Evolutionary conservation across 306 rosid species (phyloP), one percentile per base, ranked within the genome.

Genomic region (Cicer bijugum): DNA sequence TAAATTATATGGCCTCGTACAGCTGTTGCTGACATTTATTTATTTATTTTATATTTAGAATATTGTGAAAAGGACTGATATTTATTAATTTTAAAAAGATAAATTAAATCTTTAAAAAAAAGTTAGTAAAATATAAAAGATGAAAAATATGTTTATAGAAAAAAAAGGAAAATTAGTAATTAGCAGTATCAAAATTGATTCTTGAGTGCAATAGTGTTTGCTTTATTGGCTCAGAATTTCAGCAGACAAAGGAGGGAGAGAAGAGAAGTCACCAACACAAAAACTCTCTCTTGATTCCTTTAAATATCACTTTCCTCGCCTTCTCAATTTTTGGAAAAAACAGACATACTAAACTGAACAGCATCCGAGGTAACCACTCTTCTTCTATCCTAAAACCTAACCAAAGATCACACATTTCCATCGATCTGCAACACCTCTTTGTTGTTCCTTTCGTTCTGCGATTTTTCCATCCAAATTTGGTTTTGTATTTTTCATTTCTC

Each of bases 341-440:
- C 57, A 65, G 19, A 14, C 51, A 64, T 47, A 52, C 48, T 48
- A 56, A 70, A 46, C 28, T 16, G 10, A 72, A 71, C 62, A 77
- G 74, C 50, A 82, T 78, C 82, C 76, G 63, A 76, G 82, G 93
- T 77, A 78, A 80, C 79, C 68, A 50, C 75, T 71, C 60, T 71
- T 72, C 80, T 48, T 61, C 23, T 71, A 69, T 74, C 43, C 28
- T 37, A 44, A 39, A 0, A n/a, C 59, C 74, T 14, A 72, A 66
- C 8, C 28, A 16, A 50, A 60, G 43, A 12, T 6, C 64, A 8
- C 73, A 76, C 57, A 9, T 69, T 19, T 75, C 78, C 28, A 51
- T 69, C 60, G 81, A 77, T 84, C 81, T 77, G 66, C 77, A 65
- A 0, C 17, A 78, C 72, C 70, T 67, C 12, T 72, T 78, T 33